Conservation (phyloP, 495 filamentous ascomycete species). For the Penicillium parvum region DNA sequence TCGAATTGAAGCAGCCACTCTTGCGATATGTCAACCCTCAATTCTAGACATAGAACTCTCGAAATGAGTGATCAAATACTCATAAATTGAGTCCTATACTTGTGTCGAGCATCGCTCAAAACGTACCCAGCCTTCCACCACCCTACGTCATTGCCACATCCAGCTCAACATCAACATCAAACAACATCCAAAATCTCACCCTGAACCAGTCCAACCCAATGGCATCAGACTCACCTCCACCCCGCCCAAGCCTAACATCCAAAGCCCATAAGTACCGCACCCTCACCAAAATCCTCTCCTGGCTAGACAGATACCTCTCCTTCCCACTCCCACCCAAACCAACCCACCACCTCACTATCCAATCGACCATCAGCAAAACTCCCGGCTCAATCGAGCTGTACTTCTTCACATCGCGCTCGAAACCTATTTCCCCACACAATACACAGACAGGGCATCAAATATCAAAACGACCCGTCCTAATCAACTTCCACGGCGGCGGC, state of each 20-base stretch:
- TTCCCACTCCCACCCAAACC: slow-evolving; percentile 11
- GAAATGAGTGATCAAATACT: no score
- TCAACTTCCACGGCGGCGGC: slow-evolving; percentile 34
- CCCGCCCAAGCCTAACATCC: slow-evolving; percentile 6
- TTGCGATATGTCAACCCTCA: no score
- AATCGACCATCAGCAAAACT: slow-evolving; percentile 12
- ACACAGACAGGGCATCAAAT: not conserved
- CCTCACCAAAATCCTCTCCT: slow-evolving; percentile 11
- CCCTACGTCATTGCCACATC: slow-evolving; percentile 2
- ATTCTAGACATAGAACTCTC: no score
- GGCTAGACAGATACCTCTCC: slow-evolving; percentile 19
- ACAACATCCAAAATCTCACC: not conserved
- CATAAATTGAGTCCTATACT: no score
- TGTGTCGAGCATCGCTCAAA: no score
- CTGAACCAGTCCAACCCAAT: not conserved
- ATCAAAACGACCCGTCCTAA: slow-evolving; percentile 9
- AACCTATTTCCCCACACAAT: not conserved
- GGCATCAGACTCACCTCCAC: not conserved
- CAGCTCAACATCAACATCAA: not conserved
- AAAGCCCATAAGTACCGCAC: slow-evolving; percentile 15
- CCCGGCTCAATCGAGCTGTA: slow-evolving; percentile 17
- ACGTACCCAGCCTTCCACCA: not conserved
- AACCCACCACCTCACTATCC: slow-evolving; percentile 13
- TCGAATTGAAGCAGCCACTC: no score
- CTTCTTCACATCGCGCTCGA: slow-evolving; percentile 15